These are phyloP conservation scores for Rosa hybrid DNA, from an alignment of 331 rosid species.

Conservation along the genomic window DNA sequence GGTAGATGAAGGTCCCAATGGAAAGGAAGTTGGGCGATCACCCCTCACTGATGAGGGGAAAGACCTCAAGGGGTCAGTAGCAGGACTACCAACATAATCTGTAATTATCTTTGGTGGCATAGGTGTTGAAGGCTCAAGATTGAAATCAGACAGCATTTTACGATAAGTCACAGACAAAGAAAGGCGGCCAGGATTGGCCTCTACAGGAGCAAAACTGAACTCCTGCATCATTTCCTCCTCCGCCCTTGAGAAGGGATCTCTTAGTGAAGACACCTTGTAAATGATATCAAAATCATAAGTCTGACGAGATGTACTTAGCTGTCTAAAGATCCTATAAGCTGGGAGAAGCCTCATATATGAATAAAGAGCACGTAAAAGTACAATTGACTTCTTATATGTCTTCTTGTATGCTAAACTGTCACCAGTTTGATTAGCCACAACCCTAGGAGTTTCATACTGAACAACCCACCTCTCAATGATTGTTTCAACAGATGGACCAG, in stretches of 20 bases:
- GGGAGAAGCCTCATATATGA: slow-evolving; percentile 85
- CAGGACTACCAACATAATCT: slow-evolving; percentile 90
- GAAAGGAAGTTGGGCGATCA: slow-evolving; percentile 59
- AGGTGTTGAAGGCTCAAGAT: slow-evolving; percentile 61
- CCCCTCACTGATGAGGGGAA: slow-evolving; percentile 60
- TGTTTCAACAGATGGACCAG: slow-evolving; percentile 51
- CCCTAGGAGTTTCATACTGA: slow-evolving; percentile 68
- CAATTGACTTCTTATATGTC: slow-evolving; percentile 73
- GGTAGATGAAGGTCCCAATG: slow-evolving; percentile 48
- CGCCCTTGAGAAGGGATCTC: slow-evolving; percentile 74
- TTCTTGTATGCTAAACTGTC: slow-evolving; percentile 60
- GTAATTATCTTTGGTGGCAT: slow-evolving; percentile 63
- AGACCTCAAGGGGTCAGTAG: slow-evolving; percentile 65
- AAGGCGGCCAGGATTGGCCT: slow-evolving; percentile 73
- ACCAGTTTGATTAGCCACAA: slow-evolving; percentile 46
- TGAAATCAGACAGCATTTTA: slow-evolving; percentile 54
- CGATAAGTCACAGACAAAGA: slow-evolving; percentile 65
- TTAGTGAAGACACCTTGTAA: slow-evolving; percentile 77
- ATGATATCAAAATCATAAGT: slow-evolving; percentile 61
- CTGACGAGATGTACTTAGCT: slow-evolving; percentile 53
- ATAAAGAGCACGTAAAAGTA: slow-evolving; percentile 67
- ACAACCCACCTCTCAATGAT: slow-evolving; percentile 91
- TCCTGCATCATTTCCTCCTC: slow-evolving; percentile 66
- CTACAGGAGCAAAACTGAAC: slow-evolving; percentile 60
- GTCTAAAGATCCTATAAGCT: slow-evolving; percentile 61